Conservation (phyloP, 192 early-diverging fungal genomes). For the Chytriomyces sp. region DNA sequence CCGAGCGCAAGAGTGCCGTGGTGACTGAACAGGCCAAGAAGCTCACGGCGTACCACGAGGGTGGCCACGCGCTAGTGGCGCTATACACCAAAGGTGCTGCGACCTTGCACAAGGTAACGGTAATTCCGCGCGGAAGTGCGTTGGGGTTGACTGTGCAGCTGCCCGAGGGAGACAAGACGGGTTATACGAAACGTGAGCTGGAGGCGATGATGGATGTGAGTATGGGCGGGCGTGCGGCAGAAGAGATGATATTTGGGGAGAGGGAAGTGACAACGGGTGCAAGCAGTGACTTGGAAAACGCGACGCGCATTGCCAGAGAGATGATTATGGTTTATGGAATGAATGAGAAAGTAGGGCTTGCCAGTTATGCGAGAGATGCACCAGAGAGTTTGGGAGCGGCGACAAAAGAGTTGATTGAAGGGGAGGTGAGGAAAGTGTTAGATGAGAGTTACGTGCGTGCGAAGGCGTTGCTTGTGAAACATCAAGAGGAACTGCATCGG, state of each 20-base stretch:
- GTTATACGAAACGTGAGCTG: constrained; percentile 79
- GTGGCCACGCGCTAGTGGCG: constrained; percentile 94
- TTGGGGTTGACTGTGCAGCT: constrained; percentile 89
- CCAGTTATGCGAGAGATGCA: constrained; percentile 77
- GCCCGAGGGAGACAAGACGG: constrained; percentile 87
- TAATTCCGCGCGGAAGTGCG: constrained; percentile 92
- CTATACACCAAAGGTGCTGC: constrained; percentile 93
- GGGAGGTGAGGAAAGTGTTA: constrained; percentile 66
- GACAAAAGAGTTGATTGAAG: constrained; percentile 83
- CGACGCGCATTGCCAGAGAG: constrained; percentile 82
- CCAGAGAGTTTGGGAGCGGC: constrained; percentile 67
- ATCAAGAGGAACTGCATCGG: constrained; percentile 86
- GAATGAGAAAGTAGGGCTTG: constrained; percentile 90
- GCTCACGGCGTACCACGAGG: constrained; percentile 97
- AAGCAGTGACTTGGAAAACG: constrained; percentile 86
- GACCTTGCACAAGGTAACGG: constrained; percentile 97
- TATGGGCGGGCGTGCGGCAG: constrained; percentile 98
- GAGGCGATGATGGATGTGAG: constrained; percentile 90
- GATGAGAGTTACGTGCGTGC: constrained; percentile 72
- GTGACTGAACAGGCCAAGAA: constrained; percentile 86
- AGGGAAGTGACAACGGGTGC: constrained; percentile 96
- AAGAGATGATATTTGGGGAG: constrained; percentile 93
- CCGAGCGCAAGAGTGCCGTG: constrained; percentile 89
- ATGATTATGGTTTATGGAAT: constrained; percentile 96
- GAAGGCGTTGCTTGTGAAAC: constrained; percentile 66